Conservation (phyloP, 2,329 filamentous ascomycete genomes). For the Exophiala phaeomuriformis region DNA sequence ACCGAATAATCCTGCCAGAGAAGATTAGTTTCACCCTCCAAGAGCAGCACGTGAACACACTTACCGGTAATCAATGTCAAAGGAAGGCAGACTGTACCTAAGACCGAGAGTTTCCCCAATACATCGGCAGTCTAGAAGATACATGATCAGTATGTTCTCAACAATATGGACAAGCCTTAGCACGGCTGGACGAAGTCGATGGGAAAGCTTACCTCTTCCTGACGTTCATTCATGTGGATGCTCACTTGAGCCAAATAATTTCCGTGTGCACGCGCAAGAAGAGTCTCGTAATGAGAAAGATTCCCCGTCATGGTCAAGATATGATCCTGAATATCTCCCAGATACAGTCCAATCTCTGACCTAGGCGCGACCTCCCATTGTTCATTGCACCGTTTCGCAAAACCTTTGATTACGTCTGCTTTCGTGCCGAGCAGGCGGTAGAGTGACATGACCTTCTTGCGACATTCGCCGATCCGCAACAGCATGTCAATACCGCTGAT, state of each 20-base stretch:
- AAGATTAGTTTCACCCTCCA: neutral
- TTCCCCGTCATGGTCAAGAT: conserved; percentile 99
- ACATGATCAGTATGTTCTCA: neutral
- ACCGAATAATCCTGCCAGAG: conserved; percentile 43
- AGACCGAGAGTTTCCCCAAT: conserved; percentile 84
- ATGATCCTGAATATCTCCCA: conserved; percentile 98
- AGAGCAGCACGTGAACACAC: conserved; percentile 46
- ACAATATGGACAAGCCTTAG: neutral
- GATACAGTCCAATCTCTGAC: conserved; percentile 92
- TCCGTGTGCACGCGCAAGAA: conserved; percentile 81
- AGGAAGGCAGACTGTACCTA: conserved; percentile 92
- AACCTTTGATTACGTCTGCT: conserved; percentile 97
- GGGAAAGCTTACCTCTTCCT: conserved; percentile 56
- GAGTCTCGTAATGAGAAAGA: conserved; percentile 92
- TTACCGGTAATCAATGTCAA: conserved; percentile 99
- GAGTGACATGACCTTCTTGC: conserved; percentile 94
- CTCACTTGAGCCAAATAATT: conserved; percentile 99
- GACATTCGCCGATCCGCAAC: conserved; percentile 80
- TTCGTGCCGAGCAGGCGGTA: conserved; percentile 93
- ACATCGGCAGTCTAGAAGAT: conserved; percentile 66
- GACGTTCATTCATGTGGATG: conserved; percentile 95
- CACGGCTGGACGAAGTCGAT: neutral
- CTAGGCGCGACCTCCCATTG: conserved; percentile 93
- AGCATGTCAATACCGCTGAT: conserved; percentile 71
- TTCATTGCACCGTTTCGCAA: conserved; percentile 96